These are phyloP conservation scores for Penicillium egyptiacum DNA, from an alignment of 495 filamentous ascomycete species.

Conservation along the genomic window DNA sequence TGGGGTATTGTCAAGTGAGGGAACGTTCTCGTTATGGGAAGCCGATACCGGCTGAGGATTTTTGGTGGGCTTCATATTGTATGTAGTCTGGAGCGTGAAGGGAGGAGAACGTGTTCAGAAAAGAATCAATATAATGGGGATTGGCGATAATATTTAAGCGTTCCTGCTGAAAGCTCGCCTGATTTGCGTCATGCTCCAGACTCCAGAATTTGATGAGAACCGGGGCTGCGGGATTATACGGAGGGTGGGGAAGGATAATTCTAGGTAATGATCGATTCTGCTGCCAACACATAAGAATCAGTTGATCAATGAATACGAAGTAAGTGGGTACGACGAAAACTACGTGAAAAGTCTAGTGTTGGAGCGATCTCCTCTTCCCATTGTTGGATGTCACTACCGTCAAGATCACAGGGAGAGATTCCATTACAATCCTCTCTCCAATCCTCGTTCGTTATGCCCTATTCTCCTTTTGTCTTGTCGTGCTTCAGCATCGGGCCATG, in stretches of 20 bases:
- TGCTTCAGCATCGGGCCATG: not conserved
- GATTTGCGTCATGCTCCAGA: slow-evolving; percentile 6
- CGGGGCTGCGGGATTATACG: slow-evolving; percentile 13
- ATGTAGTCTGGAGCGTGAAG: slow-evolving; percentile 1
- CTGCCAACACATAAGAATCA: not conserved
- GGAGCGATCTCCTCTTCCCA: not conserved
- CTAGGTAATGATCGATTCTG: not conserved
- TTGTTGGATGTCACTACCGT: not conserved
- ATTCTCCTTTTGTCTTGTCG: not conserved
- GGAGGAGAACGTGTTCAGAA: not conserved
- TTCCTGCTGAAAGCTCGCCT: not conserved
- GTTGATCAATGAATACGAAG: slow-evolving; percentile 2
- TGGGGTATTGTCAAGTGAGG: slow-evolving; percentile 8
- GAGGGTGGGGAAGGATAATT: slow-evolving; percentile 1
- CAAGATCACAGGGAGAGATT: not conserved
- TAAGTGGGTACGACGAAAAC: slow-evolving; percentile 3
- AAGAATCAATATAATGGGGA: not conserved
- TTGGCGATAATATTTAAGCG: not conserved
- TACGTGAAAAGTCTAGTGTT: not conserved
- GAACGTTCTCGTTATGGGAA: slow-evolving; percentile 31
- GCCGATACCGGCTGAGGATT: slow-evolving; percentile 26
- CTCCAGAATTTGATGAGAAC: slow-evolving; percentile 7
- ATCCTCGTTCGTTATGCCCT: not conserved
- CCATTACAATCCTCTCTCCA: not conserved
- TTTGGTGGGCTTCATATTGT: slow-evolving; percentile 22